A percentile compares a stretch with the other conserved stretches of the same genome.
phyloP scores from a whole-genome alignment of 371 early-diverging fungal genomes.

The Mortierella sp. region DNA sequence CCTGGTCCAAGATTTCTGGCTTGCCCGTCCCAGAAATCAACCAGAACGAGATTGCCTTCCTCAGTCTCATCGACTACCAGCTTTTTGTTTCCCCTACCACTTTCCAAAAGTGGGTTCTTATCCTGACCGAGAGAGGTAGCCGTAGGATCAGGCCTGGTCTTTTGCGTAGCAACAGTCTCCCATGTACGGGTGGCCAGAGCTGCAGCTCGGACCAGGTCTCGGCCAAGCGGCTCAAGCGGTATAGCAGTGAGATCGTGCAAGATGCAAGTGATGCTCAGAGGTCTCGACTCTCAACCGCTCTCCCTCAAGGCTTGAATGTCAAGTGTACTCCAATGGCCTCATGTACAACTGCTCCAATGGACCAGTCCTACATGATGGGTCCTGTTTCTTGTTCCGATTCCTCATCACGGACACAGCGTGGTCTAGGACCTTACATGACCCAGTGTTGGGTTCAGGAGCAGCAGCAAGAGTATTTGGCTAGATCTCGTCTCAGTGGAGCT shows the following conservation, averaged over 20 bases:
- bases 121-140: constrained; percentile 48
- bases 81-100: constrained; percentile 74
- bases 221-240: too few species aligned
- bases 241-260: too few species aligned
- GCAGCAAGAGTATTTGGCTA: constrained; percentile 30
- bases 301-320: too few species aligned
- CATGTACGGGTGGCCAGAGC: too few species aligned
- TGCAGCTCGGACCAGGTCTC: too few species aligned
- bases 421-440: constrained; percentile 35
- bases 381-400: too few species aligned
- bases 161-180: constrained; percentile 18
- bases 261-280: too few species aligned
- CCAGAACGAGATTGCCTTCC: constrained; percentile 75
- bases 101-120: constrained; percentile 55
- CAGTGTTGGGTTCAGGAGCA: constrained; percentile 46
- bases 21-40: constrained; percentile 79
- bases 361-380: too few species aligned
- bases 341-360: too few species aligned
- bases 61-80: constrained; percentile 78
- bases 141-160: constrained; percentile 24
- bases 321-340: too few species aligned
- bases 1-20: constrained; percentile 84
- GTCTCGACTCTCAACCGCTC: too few species aligned
- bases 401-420: constrained; percentile 51
- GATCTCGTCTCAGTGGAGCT: constrained; percentile 12